Conservation (phyloP, 2,329 filamentous ascomycete species). For the Penicillium sp. region DNA sequence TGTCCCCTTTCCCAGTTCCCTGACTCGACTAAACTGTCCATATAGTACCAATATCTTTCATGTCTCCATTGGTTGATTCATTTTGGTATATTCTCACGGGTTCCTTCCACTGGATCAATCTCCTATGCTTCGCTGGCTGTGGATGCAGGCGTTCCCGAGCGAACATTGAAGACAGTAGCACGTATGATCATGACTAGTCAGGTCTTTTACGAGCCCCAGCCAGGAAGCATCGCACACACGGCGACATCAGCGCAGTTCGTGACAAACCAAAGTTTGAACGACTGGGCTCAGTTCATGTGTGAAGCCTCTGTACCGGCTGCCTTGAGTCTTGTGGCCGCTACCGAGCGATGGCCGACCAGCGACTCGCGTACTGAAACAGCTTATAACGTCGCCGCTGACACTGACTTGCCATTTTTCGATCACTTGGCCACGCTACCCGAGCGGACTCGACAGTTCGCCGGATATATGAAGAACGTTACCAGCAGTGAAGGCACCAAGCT, state of each 20-base stretch:
- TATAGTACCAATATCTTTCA: background rate
- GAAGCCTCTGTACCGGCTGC: background rate
- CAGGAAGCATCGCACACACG: background rate
- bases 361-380: background rate
- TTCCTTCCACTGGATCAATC: background rate
- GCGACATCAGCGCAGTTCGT: background rate
- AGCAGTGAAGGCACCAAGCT: background rate
- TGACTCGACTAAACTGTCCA: background rate
- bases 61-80: background rate
- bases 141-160: background rate
- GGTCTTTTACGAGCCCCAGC: background rate
- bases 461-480: background rate
- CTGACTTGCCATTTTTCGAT: background rate
- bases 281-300: background rate
- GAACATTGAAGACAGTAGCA: constrained; percentile 2
- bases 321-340: background rate
- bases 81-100: background rate
- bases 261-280: background rate
- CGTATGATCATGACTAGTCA: constrained; percentile 2
- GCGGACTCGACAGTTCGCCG: constrained; percentile 24
- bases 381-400: background rate
- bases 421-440: constrained; percentile 5
- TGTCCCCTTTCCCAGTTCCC: background rate
- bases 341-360: background rate
- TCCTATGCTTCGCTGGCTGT: background rate